Evolutionary conservation across 257 asterid genomes (phyloP).

Genomic region (Primulina eburnea): DNA sequence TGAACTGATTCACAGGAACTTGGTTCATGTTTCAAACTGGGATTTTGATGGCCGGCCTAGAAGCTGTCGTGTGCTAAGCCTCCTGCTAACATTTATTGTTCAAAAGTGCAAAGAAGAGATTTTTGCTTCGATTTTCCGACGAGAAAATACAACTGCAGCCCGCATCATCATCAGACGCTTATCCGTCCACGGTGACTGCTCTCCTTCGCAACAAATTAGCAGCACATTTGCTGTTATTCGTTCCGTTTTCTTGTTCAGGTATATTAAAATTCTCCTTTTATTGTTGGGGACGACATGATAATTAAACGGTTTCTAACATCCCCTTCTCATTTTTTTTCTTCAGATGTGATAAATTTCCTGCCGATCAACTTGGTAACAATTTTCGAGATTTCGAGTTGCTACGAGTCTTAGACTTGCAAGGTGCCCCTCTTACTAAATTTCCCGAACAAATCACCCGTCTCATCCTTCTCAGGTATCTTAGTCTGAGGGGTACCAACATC

Average conservation of each 20-base stretch:
- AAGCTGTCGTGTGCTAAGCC: slow-evolving; percentile 26
- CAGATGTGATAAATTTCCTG: slow-evolving; percentile 1
- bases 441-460: slow-evolving; percentile 30
- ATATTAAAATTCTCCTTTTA: background rate
- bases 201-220: background rate
- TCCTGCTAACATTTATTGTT: slow-evolving; percentile 26
- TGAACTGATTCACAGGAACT: slow-evolving; percentile 34
- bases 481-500: slow-evolving; percentile 27
- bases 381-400: slow-evolving; percentile 22
- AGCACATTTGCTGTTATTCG: slow-evolving; percentile 21
- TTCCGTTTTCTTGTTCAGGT: slow-evolving; percentile 32
- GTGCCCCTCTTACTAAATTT: slow-evolving; percentile 27
- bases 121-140: slow-evolving; percentile 26
- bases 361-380: slow-evolving; percentile 1
- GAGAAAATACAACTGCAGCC: slow-evolving; percentile 12
- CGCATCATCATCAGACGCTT: slow-evolving; percentile 34
- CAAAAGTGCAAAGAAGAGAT: slow-evolving; percentile 33
- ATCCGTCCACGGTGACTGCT: slow-evolving; percentile 25
- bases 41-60: slow-evolving; percentile 31
- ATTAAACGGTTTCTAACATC: slow-evolving; percentile 5
- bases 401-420: slow-evolving; percentile 34
- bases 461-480: slow-evolving; percentile 37
- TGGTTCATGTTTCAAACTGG: slow-evolving; percentile 38
- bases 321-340: slow-evolving; percentile 5
- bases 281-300: background rate